Conservation (phyloP, 2,329 filamentous ascomycete genomes). For the Aureobasidium leucospermi region DNA sequence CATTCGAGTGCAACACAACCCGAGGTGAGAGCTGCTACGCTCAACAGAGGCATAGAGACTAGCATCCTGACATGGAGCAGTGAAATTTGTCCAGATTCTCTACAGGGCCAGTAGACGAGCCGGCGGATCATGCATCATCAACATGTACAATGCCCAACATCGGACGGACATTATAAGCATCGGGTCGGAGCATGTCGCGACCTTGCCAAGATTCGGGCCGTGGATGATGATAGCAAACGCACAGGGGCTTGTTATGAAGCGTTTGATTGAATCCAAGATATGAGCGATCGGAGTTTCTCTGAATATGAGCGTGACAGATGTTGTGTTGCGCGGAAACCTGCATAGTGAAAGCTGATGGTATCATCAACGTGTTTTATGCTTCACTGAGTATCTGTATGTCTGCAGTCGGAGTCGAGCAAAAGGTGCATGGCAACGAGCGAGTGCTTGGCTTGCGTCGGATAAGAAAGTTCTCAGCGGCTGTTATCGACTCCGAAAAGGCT, state of each 20-base stretch:
- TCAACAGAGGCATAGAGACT: neutral
- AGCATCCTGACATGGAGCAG: too few relatives aligned
- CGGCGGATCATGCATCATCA: neutral
- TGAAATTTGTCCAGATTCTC: too few relatives aligned
- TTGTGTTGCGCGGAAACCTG: too few relatives aligned
- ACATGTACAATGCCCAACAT: neutral
- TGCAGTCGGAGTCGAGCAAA: neutral
- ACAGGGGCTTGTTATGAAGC: neutral
- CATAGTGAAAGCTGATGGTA: too few relatives aligned
- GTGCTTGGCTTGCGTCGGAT: neutral
- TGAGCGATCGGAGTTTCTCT: too few relatives aligned
- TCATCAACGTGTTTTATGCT: too few relatives aligned
- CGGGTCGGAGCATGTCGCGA: slow-evolving; percentile 8
- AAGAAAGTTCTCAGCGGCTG: neutral
- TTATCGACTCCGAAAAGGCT: neutral
- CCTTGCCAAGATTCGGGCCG: slow-evolving; percentile 3
- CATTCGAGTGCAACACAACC: neutral
- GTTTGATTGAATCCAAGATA: neutral
- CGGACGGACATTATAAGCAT: slow-evolving; percentile 7
- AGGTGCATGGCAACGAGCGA: neutral
- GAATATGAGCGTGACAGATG: too few relatives aligned
- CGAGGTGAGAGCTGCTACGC: neutral
- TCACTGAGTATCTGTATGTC: too few relatives aligned
- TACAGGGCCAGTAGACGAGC: neutral
- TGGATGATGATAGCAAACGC: neutral